These are phyloP conservation scores for Nymphaea thermarum DNA, from an alignment of 164 flowering plant genomes.

Conservation along the genomic window DNA sequence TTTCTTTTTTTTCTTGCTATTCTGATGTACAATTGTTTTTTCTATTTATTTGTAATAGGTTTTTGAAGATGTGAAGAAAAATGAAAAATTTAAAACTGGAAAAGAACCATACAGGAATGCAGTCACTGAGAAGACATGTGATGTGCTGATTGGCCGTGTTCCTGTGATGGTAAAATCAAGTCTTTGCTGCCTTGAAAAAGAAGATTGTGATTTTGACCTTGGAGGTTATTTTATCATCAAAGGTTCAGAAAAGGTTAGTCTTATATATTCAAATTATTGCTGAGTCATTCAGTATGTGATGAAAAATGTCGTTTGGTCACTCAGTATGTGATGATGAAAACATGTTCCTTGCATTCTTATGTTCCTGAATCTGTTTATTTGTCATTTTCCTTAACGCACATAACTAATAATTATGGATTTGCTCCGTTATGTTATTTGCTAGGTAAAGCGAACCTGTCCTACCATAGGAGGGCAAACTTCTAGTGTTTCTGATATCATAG, in stretches of 20 bases:
- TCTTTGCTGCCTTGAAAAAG: conserved; percentile 57
- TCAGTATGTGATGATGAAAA: no score
- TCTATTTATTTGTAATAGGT: conserved; percentile 32
- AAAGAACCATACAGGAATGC: conserved; percentile 32
- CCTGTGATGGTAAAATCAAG: conserved; percentile 96
- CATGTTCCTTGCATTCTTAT: no score
- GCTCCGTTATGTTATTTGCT: no score
- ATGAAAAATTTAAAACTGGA: conserved; percentile 90
- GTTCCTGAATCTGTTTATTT: no score
- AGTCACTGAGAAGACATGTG: conserved; percentile 15
- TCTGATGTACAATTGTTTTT: neutral
- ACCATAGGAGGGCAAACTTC: no score
- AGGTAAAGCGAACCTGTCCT: no score
- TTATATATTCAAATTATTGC: neutral
- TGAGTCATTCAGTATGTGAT: no score
- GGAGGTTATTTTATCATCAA: conserved; percentile 91
- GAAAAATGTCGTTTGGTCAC: no score
- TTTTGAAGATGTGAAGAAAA: conserved; percentile 30
- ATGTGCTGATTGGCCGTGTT: conserved; percentile 53
- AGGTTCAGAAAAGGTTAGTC: conserved; percentile 83
- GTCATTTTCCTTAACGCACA: no score
- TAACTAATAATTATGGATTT: no score
- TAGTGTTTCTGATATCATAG: no score
- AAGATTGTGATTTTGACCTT: conserved; percentile 79
- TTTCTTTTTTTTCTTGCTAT: neutral